Evolutionary conservation across 805 yeast genomes (phyloP).

Genomic region (Scheffersomyces spartinae): DNA sequence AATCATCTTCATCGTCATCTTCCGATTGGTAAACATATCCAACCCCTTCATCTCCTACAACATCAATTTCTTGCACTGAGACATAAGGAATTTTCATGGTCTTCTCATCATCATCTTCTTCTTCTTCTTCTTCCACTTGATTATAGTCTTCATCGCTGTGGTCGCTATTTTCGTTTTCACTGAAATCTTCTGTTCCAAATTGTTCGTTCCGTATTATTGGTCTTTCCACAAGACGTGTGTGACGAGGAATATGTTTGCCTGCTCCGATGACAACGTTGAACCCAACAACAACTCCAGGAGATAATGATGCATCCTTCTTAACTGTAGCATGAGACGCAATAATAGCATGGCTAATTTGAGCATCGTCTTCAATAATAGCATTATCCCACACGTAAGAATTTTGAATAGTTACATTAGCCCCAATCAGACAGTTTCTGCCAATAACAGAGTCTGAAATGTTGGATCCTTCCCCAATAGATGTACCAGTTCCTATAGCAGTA

Average conservation of each 20-base stretch:
- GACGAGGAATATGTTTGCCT: conserved; percentile 34
- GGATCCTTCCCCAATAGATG: conserved; percentile 70
- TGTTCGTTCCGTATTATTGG: conserved; percentile 26
- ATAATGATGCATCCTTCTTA: conserved; percentile 38
- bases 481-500: conserved; percentile 71
- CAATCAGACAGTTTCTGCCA: conserved; percentile 81
- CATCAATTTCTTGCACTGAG: no score
- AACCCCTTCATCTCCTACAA: conserved; percentile 39
- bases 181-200: conserved; percentile 9
- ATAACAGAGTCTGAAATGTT: conserved; percentile 58
- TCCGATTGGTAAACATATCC: conserved; percentile 42
- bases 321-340: conserved; percentile 57
- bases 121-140: conserved; percentile 15
- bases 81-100: conserved; percentile 7
- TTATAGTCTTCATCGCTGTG: conserved; percentile 18
- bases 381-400: conserved; percentile 87
- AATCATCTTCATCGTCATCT: conserved; percentile 28
- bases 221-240: conserved; percentile 40
- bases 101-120: conserved; percentile 28
- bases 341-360: conserved; percentile 48
- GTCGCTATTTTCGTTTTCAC: conserved; percentile 19
- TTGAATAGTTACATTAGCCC: conserved; percentile 56
- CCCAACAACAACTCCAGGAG: conserved; percentile 72
- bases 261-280: conserved; percentile 58
- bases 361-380: conserved; percentile 57